Conservation (phyloP, 106 monocot genomes). For the Gastrodia elata region DNA sequence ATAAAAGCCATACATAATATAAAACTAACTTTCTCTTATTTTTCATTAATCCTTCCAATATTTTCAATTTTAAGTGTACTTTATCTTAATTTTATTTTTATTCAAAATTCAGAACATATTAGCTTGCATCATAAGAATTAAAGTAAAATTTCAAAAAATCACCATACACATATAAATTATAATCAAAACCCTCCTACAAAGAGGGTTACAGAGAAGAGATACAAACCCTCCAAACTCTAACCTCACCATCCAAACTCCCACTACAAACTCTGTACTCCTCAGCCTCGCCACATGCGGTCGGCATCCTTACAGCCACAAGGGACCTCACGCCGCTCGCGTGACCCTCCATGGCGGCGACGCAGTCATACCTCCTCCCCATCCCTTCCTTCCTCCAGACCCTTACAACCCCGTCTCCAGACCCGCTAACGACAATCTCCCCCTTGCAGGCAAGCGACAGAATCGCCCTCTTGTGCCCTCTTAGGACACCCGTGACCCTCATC, state of each 20-base stretch:
- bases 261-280: constrained; percentile 37
- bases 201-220: neutral
- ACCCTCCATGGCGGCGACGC: constrained; percentile 35
- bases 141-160: too few relatives aligned
- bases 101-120: too few relatives aligned
- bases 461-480: constrained; percentile 41
- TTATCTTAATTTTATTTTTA: too few relatives aligned
- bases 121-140: too few relatives aligned
- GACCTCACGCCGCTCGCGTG: constrained; percentile 30
- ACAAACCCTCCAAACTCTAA: constrained; percentile 39
- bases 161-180: too few relatives aligned
- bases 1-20: too few relatives aligned
- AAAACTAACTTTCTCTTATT: too few relatives aligned
- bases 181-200: too few relatives aligned
- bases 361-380: constrained; percentile 16
- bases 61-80: too few relatives aligned
- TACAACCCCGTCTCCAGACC: constrained; percentile 33
- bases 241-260: constrained; percentile 49
- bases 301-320: constrained; percentile 14
- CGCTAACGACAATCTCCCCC: constrained; percentile 21
- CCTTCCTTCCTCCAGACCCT: constrained; percentile 33
- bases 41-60: too few relatives aligned
- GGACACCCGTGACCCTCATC: constrained; percentile 19
- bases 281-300: neutral
- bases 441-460: constrained; percentile 22